Conservation (phyloP, 1,284 basidiomycete genomes). For the Leccinum solheimii region DNA sequence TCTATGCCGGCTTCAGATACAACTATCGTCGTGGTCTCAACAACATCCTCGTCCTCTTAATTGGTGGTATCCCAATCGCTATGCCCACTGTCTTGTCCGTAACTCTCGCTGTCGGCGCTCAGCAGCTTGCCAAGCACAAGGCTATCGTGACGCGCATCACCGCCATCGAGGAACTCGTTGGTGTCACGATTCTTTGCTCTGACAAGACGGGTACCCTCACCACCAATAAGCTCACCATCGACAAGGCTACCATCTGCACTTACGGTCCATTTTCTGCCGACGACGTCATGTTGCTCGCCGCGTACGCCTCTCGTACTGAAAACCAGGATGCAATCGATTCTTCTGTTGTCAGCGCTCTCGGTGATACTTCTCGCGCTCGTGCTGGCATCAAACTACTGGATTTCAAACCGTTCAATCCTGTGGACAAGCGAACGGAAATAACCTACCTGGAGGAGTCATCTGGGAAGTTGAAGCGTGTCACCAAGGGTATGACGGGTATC, state of each 20-base stretch:
- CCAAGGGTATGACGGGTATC: conserved; percentile 99
- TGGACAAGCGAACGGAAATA: conserved; percentile 98
- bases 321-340: conserved; percentile 98
- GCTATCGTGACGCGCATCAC: conserved; percentile 98
- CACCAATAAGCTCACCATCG: conserved; percentile 99
- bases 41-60: conserved; percentile 95
- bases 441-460: conserved; percentile 94
- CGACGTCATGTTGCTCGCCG: conserved; percentile 90
- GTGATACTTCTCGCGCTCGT: conserved; percentile 75
- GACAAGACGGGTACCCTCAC: conserved; percentile 98
- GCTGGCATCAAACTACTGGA: conserved; percentile 93
- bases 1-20: conserved; percentile 88
- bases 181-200: conserved; percentile 95
- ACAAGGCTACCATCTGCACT: conserved; percentile 88
- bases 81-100: conserved; percentile 97
- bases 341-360: conserved; percentile 82
- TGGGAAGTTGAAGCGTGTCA: conserved; percentile 95
- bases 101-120: conserved; percentile 96
- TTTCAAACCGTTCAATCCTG: conserved; percentile 99
- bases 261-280: conserved; percentile 89
- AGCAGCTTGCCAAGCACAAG: conserved; percentile 98
- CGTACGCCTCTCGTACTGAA: conserved; percentile 96
- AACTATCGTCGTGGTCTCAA: conserved; percentile 91
- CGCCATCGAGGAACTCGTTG: conserved; percentile 95
- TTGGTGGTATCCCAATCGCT: conserved; percentile 98